Evolutionary conservation across 768 basidiomycete genomes (phyloP).

Genomic region (Lactifluus subvellereus): DNA sequence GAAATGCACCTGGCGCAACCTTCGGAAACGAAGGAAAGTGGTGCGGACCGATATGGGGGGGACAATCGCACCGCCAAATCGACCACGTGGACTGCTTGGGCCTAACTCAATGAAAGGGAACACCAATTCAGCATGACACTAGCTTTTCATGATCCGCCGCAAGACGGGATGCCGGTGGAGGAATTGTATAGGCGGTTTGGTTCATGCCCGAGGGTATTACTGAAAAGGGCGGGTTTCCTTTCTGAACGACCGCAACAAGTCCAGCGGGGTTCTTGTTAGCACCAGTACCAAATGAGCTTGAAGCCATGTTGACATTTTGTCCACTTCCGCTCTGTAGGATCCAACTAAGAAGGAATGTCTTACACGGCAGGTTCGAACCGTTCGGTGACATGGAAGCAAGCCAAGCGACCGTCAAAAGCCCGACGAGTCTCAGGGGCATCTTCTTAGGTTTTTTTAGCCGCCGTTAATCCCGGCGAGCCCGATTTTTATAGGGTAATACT

Average conservation of each 20-base stretch:
- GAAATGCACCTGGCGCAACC: background rate
- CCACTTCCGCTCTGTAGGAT: background rate
- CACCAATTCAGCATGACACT: background rate
- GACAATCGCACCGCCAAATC: background rate
- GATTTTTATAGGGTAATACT: background rate
- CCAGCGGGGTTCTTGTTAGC: background rate
- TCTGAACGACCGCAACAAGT: conserved; percentile 42
- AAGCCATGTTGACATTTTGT: background rate
- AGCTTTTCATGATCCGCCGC: conserved; percentile 7
- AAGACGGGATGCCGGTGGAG: conserved; percentile 3
- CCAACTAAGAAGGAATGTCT: background rate
- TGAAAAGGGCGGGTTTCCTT: conserved; percentile 51
- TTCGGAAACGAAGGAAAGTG: background rate
- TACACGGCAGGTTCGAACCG: background rate
- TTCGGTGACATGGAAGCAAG: background rate
- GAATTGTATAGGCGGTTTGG: background rate
- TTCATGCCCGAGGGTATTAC: background rate
- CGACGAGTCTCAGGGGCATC: background rate
- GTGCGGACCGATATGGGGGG: background rate
- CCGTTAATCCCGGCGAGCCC: background rate
- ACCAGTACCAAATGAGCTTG: background rate
- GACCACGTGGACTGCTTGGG: background rate
- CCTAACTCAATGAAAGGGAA: background rate
- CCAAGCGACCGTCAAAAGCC: background rate
- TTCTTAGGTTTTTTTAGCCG: background rate